Conservation (phyloP, 257 asterid genomes). For the Eucommia ulmoides region DNA sequence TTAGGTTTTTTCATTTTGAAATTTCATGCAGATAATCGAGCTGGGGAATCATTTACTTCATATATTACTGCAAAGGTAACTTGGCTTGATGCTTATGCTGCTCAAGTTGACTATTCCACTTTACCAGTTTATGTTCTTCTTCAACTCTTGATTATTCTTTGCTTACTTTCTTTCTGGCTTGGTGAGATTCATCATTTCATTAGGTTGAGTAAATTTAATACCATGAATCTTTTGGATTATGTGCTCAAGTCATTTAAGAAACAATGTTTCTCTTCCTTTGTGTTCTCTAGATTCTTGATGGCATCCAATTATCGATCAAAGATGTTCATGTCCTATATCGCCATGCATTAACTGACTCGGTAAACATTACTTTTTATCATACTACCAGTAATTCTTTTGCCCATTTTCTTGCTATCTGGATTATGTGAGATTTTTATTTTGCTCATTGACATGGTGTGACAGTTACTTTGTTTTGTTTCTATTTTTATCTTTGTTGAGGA, state of each 20-base stretch:
- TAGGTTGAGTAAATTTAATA: too few species aligned
- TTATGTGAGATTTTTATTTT: too few species aligned
- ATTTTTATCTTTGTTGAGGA: background rate
- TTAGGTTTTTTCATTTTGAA: too few species aligned
- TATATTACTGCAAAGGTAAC: constrained; percentile 88
- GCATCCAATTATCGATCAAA: constrained; percentile 85
- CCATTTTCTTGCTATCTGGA: too few species aligned
- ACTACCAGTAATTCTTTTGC: constrained; percentile 1
- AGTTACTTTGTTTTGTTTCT: background rate
- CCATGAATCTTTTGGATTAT: background rate
- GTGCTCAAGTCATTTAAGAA: background rate
- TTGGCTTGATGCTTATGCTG: constrained; percentile 9
- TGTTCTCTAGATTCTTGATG: constrained; percentile 66
- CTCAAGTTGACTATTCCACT: background rate
- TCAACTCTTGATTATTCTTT: too few species aligned
- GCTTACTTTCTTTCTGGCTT: constrained; percentile 11
- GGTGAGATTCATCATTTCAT: too few species aligned
- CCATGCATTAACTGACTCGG: constrained; percentile 43
- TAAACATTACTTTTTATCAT: constrained; percentile 17
- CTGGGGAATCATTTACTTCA: constrained; percentile 80
- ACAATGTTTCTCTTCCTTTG: constrained; percentile 6
- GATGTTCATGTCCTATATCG: constrained; percentile 65
- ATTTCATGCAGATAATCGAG: constrained; percentile 86
- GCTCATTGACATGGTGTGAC: background rate
- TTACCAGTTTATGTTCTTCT: constrained; percentile 9